Percentiles rank a stretch among this genome's conserved stretches.
Evolutionary conservation across 1,284 basidiomycete species (phyloP).

Genomic region (Heterobasidion annosum): DNA sequence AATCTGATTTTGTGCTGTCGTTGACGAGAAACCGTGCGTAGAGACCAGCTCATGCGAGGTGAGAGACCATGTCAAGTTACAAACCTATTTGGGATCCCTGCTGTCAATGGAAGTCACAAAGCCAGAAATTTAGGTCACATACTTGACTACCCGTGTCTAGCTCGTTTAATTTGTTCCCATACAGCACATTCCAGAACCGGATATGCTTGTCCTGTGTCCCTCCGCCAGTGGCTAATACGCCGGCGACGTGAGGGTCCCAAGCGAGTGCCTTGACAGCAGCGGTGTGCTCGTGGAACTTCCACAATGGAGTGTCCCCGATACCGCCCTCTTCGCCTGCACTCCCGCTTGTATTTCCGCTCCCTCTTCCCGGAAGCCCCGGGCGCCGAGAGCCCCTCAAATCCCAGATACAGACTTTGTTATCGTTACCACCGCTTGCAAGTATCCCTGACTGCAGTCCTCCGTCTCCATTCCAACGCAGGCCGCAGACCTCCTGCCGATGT

Average conservation of each 20-base stretch:
- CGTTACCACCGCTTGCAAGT: conserved; percentile 94
- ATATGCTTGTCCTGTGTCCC: conserved; percentile 98
- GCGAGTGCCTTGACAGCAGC: conserved; percentile 97
- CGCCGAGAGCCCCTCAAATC: conserved; percentile 63
- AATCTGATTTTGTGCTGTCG: conserved; percentile 94
- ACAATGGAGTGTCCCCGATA: conserved; percentile 59
- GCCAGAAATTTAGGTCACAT: conserved; percentile 18
- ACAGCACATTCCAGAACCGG: conserved; percentile 93
- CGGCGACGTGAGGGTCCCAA: conserved; percentile 94
- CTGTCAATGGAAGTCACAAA: not conserved
- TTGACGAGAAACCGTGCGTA: conserved; percentile 94
- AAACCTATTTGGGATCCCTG: conserved; percentile 51
- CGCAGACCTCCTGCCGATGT: conserved; percentile 95
- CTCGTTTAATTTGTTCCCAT: conserved; percentile 78
- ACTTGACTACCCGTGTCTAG: conserved; percentile 93
- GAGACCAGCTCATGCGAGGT: conserved; percentile 97
- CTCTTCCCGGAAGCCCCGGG: conserved; percentile 12
- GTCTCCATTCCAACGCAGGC: conserved; percentile 84
- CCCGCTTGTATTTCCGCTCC: not conserved
- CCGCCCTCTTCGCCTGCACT: conserved; percentile 14
- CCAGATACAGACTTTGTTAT: conserved; percentile 98
- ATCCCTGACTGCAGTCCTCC: conserved; percentile 27
- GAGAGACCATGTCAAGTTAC: conserved; percentile 94
- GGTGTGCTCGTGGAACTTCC: conserved; percentile 93
- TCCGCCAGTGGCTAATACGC: conserved; percentile 92